Evolutionary conservation across 257 asterid genomes (phyloP).

Genomic region (Jasminum sambac): DNA sequence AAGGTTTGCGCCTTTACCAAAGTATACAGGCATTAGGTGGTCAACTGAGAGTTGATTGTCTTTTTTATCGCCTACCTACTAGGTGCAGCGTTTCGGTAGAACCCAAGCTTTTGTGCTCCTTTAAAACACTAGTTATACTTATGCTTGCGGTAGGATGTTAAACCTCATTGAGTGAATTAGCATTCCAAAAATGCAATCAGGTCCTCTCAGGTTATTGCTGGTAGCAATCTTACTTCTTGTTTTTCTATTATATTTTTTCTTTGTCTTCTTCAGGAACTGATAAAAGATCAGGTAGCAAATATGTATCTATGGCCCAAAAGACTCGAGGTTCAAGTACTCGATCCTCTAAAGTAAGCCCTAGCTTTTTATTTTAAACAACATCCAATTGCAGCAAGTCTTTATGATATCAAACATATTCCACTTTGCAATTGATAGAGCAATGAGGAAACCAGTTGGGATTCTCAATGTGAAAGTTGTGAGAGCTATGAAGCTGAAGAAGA

Average conservation of each 20-base stretch:
- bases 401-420: constrained; percentile 5
- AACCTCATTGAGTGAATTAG: not conserved
- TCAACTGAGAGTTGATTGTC: too few relatives aligned
- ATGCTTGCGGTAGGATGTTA: not conserved
- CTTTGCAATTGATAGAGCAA: constrained; percentile 57
- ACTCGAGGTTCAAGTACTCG: constrained; percentile 84
- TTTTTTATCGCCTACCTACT: too few relatives aligned
- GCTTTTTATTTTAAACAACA: not conserved
- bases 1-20: too few relatives aligned
- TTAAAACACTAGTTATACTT: too few relatives aligned
- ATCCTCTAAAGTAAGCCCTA: constrained; percentile 75
- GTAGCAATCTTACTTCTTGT: not conserved
- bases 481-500: constrained; percentile 86
- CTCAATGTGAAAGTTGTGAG: constrained; percentile 62
- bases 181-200: not conserved
- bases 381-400: not conserved
- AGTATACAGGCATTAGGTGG: too few relatives aligned
- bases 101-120: too few relatives aligned
- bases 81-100: too few relatives aligned
- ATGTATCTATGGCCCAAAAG: constrained; percentile 98
- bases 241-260: not conserved
- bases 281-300: constrained; percentile 88
- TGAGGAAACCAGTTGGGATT: constrained; percentile 88
- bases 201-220: not conserved
- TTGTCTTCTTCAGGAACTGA: constrained; percentile 52